Base-by-base conservation (phyloP, 805 yeast species). In the Kazachstania bromeliacearum region DNA sequence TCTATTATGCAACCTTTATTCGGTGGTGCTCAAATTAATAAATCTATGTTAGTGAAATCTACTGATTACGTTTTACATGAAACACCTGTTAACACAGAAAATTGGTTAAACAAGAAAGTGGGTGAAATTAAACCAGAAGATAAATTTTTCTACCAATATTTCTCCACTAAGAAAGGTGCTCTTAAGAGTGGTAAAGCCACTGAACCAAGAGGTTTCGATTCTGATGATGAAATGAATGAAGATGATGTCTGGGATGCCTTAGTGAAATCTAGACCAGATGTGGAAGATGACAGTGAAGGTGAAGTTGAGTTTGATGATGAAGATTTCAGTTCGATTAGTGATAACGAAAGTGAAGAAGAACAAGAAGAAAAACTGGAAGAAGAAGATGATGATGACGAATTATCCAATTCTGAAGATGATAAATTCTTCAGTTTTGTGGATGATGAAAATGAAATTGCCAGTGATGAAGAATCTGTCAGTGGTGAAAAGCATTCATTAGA, bases 1-100 rank as follows among this genome's bases (percentile, higher is more conserved):
- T 85, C 96, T 30, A 88, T 92, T 55, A 92, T 92, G 97, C 98
- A 92, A 67, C 97, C 98, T 34, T 68, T 92, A 45, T 87, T 94
- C 31, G 96, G 96, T 44, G 70, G 77, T 1, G 46, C 59, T 5
- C 50, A 46, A 26, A 82, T 79, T 43, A 78, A 84, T 15, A 84
- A 82, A 7, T 64, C 78, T 4, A 61, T 81, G 36, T 66, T 82
- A 46, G 84, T 82, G 9, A 77, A 67, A 50, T 75, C 85, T n/a
- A 72, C 84, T 10, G 68, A 64, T 42, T 47, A 53, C 13, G 47
- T 53, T 20, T 53, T 47, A 12, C 57, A 58, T 4, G 72, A 67
- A n/a, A 55, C 71, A 10, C 95, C 97, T 2, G 94, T 74, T 4
- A 87, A 88, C 53, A 73, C 92, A 6, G 79, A 80, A 47, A 79